Conservation (phyloP, 768 basidiomycete genomes). For the Trametes meyenii region DNA sequence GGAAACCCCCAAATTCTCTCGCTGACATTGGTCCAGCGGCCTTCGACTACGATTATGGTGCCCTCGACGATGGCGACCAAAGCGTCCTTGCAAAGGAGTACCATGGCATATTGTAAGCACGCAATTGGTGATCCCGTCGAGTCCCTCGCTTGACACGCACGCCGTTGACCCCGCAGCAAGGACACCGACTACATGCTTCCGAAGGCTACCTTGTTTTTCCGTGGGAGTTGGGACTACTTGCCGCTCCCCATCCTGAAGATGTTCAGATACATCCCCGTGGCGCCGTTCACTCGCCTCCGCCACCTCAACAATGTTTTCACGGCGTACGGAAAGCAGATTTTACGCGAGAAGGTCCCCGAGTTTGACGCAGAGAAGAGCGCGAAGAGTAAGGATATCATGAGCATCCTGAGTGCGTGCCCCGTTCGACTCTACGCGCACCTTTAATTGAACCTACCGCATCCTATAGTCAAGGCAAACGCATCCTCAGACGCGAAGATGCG, state of each 20-base stretch:
- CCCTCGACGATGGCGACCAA: conserved; percentile 15
- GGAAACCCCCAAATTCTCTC: neutral
- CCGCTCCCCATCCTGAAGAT: conserved; percentile 17
- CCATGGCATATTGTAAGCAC: conserved; percentile 22
- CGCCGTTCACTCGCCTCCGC: conserved; percentile 10
- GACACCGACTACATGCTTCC: conserved; percentile 14
- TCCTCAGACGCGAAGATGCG: conserved; percentile 18
- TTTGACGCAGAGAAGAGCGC: conserved; percentile 5
- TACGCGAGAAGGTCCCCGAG: conserved; percentile 10
- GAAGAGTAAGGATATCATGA: conserved; percentile 27
- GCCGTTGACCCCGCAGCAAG: neutral
- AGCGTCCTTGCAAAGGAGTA: conserved; percentile 22
- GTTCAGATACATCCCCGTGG: conserved; percentile 19
- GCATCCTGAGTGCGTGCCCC: conserved; percentile 19
- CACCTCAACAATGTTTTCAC: conserved; percentile 9
- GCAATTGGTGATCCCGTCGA: neutral
- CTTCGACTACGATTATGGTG: conserved; percentile 26
- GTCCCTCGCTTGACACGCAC: neutral
- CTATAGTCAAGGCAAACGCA: conserved; percentile 23
- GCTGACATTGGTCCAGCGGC: conserved; percentile 16
- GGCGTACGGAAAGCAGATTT: conserved; percentile 9
- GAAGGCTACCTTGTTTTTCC: conserved; percentile 14
- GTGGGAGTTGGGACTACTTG: conserved; percentile 26
- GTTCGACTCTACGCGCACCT: too few species aligned
- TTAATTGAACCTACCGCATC: too few species aligned